Evolutionary conservation across 495 filamentous ascomycete genomes (phyloP).

Genomic region (Xylaria venustula): DNA sequence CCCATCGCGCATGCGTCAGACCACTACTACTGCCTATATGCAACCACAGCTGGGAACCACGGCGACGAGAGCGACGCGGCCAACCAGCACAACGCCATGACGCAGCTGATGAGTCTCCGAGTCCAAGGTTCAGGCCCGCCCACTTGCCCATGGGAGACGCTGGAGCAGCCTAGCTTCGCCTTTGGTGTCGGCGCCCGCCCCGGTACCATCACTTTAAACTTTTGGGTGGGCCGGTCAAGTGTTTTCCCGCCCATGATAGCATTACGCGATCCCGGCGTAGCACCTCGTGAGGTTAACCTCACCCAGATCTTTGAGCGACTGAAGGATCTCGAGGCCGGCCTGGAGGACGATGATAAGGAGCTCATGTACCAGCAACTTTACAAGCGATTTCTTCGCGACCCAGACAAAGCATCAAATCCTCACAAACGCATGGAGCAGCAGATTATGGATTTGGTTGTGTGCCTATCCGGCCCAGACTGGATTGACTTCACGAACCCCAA

Average conservation of each 20-base stretch:
- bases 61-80: slow-evolving; percentile 44
- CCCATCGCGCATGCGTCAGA: slow-evolving; percentile 47
- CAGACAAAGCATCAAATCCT: slow-evolving; percentile 48
- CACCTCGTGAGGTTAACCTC: slow-evolving; percentile 53
- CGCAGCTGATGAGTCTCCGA: slow-evolving; percentile 47
- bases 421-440: slow-evolving; percentile 62
- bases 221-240: slow-evolving; percentile 53
- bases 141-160: slow-evolving; percentile 58
- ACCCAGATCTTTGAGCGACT: slow-evolving; percentile 54
- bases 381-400: slow-evolving; percentile 49
- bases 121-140: slow-evolving; percentile 36
- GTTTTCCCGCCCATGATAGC: slow-evolving; percentile 44
- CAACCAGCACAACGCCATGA: slow-evolving; percentile 48
- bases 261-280: slow-evolving; percentile 49
- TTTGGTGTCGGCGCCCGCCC: slow-evolving; percentile 57
- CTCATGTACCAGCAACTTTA: slow-evolving; percentile 55
- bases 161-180: slow-evolving; percentile 64
- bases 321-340: slow-evolving; percentile 51
- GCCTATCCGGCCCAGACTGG: slow-evolving; percentile 61
- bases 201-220: slow-evolving; percentile 61
- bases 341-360: slow-evolving; percentile 56
- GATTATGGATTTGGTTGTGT: slow-evolving; percentile 65
- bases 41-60: slow-evolving; percentile 45
- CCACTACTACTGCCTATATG: slow-evolving; percentile 49
- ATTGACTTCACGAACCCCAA: slow-evolving; percentile 63